Base-by-base conservation (phyloP, 2,329 filamentous ascomycete genomes). In the Xylariaceae sp. region DNA sequence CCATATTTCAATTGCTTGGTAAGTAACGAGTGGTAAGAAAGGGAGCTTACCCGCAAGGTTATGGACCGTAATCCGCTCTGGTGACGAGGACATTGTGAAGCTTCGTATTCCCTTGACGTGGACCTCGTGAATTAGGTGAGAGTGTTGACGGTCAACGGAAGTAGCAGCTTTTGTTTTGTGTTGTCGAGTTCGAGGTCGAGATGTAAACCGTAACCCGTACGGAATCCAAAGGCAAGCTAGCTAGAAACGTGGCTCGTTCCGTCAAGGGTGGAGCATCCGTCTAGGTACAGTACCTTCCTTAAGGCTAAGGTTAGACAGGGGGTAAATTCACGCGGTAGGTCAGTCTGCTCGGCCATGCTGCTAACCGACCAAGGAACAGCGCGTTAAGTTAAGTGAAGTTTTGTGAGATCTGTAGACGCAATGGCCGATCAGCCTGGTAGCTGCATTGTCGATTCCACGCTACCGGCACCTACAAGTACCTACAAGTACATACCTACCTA, bases 1-100 rank as follows among this genome's bases (percentile, higher is more conserved):
- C 23, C 23, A 30, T 30, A 30, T 30, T 30, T 30, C 23, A 30
- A 30, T 5, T 30, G 3, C 23, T 4, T 30, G 5, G 23, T 30
- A 13, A 47, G 30, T 44, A 37, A 37, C 15, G 53, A 57, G 42
- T 57, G 30, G 18, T 48, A 34, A 42, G 55, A 39, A 44, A 35
- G 30, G 23, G 3, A 34, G 53, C 48, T 55, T 57, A 86, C 86
- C 86, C 61, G 86, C 78, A 52, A 88, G 76, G 64, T 87, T 89
- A 73, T 89, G 85, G 65, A 89, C 81, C 5, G 84, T 78, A 63
- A 89, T 85, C 72, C 83, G 85, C 65, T 82, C 81, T 70, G 78
- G 68, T 5, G 77, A 75, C 9, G 77, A 75, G 8, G 76, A 71
- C 77, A 80, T 80, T 50, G 53, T 66, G 53, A 17, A n/a, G 10